phyloP scores from a whole-genome alignment of 108 stramenopile species.

The Cyclotella sp. region DNA sequence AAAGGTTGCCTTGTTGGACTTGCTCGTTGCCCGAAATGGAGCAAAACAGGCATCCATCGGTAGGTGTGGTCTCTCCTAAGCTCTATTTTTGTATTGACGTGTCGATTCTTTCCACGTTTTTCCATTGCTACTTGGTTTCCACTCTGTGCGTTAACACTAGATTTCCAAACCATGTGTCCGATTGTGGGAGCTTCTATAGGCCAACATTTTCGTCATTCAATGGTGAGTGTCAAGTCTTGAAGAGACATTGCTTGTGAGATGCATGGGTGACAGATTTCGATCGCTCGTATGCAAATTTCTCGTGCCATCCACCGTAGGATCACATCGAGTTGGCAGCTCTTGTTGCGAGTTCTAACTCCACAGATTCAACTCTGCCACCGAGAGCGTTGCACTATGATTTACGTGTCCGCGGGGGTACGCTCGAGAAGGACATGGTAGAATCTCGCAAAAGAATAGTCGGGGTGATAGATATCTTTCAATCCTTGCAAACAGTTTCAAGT shows the following conservation, averaged over 20 bases:
- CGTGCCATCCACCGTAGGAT: slow-evolving; percentile 35
- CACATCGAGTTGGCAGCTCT: slow-evolving; percentile 76
- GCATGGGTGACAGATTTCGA: background rate
- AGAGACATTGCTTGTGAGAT: background rate
- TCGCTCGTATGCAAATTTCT: background rate
- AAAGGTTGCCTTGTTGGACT: slow-evolving; percentile 72
- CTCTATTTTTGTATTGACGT: background rate
- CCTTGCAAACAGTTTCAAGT: slow-evolving; percentile 7
- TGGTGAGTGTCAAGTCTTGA: slow-evolving; percentile 35
- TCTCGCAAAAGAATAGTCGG: slow-evolving; percentile 65
- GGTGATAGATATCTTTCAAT: slow-evolving; percentile 47
- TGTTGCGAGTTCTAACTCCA: slow-evolving; percentile 39
- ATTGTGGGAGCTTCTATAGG: slow-evolving; percentile 85
- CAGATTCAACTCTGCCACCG: background rate
- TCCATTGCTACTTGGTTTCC: background rate
- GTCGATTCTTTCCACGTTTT: background rate
- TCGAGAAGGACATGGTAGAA: slow-evolving; percentile 69
- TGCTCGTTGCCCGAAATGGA: slow-evolving; percentile 60
- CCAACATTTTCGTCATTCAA: slow-evolving; percentile 91
- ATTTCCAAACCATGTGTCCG: slow-evolving; percentile 64
- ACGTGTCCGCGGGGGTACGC: slow-evolving; percentile 72
- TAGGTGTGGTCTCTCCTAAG: background rate
- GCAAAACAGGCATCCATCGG: slow-evolving; percentile 39
- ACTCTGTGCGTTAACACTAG: background rate
- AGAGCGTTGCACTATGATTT: slow-evolving; percentile 74